Evolutionary conservation across 2,329 filamentous ascomycete genomes (phyloP), one percentile per base, ranked within the genome.

Genomic region (Pyrenochaeta sp.): DNA sequence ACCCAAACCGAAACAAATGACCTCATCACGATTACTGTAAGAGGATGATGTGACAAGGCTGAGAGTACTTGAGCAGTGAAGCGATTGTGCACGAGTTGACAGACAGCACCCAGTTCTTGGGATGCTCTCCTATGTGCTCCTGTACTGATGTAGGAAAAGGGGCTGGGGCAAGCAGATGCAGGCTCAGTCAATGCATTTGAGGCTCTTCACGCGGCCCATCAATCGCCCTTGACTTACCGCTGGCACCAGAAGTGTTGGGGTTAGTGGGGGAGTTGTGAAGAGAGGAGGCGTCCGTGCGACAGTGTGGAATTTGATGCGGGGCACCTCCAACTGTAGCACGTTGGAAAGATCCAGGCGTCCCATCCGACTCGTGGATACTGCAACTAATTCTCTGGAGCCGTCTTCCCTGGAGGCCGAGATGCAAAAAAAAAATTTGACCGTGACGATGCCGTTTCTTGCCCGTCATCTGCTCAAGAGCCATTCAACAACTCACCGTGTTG

Each of bases 1-100:
- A 70, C 47, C 39, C 61, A 50, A 17, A 68, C 3, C 2, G 46
- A 32, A 12, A 57, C 4, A 31, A 64, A 21, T n/a, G 46, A 33
- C 32, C 58, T 72, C 74, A 76, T 76, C 4, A 18, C 55, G 32
- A 20, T 30, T 4, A n/a, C 32, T 33, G 51, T 41, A 20, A 32
- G 29, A 27, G 29, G 23, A 45, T 12, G 18, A 7, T 47, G 29
- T 11, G 12, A 41, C 35, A 41, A 20, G 11, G 18, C 17, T 17
- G 15, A 33, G 17, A 44, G 21, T 7, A 4, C 15, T 14, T 5
- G 29, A 37, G 33, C 20, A 10, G 18, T 23, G 7, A 37, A 37
- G 35, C 4, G 7, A 39, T 20, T 23, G 6, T 39, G 17, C 18
- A 12, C 36, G 18, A 7, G 12, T 37, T 7, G 11, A 27, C n/a